Evolutionary conservation across 106 monocot genomes (phyloP).

Genomic region (Narthecium ossifragum): DNA sequence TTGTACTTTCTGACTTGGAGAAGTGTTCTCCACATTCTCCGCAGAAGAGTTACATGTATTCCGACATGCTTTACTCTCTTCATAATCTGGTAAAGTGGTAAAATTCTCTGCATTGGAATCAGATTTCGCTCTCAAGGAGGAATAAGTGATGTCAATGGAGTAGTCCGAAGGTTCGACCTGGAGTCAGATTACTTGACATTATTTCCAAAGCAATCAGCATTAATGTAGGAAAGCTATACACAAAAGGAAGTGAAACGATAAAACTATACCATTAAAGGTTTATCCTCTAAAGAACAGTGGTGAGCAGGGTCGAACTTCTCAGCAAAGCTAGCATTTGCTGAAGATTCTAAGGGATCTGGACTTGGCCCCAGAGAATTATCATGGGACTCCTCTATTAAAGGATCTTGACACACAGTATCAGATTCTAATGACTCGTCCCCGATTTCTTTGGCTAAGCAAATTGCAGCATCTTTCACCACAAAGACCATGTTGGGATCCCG

Average conservation of each 20-base stretch:
- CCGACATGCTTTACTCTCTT: conserved; percentile 8
- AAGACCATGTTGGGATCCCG: conserved; percentile 1
- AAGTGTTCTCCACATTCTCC: neutral
- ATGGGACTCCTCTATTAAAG: neutral
- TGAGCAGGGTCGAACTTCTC: conserved; percentile 3
- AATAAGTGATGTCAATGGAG: neutral
- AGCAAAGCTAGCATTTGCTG: conserved; percentile 7
- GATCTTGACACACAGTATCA: neutral
- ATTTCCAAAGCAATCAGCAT: neutral
- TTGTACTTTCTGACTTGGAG: conserved; percentile 6
- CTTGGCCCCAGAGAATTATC: neutral
- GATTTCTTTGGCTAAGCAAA: conserved; percentile 9
- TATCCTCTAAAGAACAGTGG: neutral
- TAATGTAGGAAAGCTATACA: neutral
- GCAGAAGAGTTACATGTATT: conserved; percentile 10
- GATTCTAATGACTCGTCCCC: conserved; percentile 3
- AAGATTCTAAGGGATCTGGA: conserved; percentile 1
- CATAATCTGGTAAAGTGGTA: neutral
- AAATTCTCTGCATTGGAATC: conserved; percentile 4
- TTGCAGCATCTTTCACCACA: conserved; percentile 14
- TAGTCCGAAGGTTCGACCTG: conserved; percentile 11
- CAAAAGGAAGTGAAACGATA: neutral
- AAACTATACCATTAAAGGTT: neutral
- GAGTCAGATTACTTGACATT: neutral
- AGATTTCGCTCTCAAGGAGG: neutral